Percentiles rank a stretch among this genome's conserved stretches.
These are phyloP conservation scores for Edaphochlamys debaryana DNA, from an alignment of 139 green algal species.

Conservation along the genomic window DNA sequence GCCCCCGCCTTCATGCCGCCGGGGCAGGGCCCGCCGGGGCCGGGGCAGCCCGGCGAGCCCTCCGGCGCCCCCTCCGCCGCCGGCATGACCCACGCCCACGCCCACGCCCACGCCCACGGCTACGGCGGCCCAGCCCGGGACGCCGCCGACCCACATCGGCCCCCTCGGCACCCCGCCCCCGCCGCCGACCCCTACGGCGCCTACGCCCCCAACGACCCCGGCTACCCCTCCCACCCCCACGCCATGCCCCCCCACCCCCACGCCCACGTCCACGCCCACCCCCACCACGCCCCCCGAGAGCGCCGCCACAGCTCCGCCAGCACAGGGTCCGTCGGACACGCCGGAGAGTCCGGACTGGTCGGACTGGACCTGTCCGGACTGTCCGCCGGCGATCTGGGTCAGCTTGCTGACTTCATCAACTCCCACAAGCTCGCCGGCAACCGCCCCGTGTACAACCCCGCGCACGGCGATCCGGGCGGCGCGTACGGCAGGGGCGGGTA, in stretches of 20 bases:
- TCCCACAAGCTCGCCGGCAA: conserved; percentile 54
- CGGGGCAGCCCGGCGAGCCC: not conserved
- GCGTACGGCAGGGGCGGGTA: not conserved
- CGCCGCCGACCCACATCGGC: not conserved
- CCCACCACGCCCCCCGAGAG: not conserved
- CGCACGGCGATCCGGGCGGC: not conserved
- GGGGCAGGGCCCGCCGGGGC: no score
- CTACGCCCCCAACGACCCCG: no score
- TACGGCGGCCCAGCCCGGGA: not conserved
- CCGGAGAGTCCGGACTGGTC: no score
- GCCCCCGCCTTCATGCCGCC: conserved; percentile 27
- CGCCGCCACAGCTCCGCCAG: conserved; percentile 21
- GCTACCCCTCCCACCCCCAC: not conserved
- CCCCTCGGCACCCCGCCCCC: not conserved
- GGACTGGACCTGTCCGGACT: no score
- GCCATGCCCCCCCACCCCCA: conserved; percentile 1
- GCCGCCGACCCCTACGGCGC: not conserved
- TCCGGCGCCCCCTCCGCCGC: not conserved
- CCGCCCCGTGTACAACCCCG: conserved; percentile 7
- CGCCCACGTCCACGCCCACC: not conserved
- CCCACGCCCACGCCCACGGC: not conserved
- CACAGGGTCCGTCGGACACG: no score
- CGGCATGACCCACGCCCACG: not conserved
- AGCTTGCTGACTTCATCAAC: conserved; percentile 64
- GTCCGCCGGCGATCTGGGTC: conserved; percentile 17